Evolutionary conservation across 1,139 yeast species (phyloP), one percentile per base, ranked within the genome.

Genomic region (Geotrichum aggregatum): DNA sequence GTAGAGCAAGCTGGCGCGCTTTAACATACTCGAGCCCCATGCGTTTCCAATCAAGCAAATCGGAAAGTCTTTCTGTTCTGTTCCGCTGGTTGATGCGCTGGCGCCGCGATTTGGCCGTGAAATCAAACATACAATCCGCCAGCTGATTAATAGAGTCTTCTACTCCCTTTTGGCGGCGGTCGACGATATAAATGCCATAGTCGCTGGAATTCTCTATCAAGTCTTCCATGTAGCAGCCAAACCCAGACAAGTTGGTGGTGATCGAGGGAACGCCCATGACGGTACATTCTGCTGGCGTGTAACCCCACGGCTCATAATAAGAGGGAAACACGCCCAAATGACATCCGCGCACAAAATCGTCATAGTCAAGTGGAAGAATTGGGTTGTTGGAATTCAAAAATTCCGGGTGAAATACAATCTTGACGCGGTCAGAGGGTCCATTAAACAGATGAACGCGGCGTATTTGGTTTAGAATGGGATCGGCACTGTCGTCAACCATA

Each of bases 231-330:
- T 92, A 92, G 62, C 98, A 94, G 52, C 98, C 98, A 67, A 92
- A 92, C 1, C 98, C 98, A 7, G 97, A 88, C 59, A 92, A 76
- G 69, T 92, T 92, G 49, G 98, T 92, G 24, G 98, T 91, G 65
- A 92, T 87, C n/a, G 96, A 87, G 18, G 98, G 98, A 54, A 92
- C 95, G 56, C 98, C 98, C 98, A 92, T 92, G 35, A 92, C 98
- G 0, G 98, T 92, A 75, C 98, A 92, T 69, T 92, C 98, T 10
- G 98, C 98, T 10, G 98, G 98, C 4, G 98, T 92, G 71, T 92
- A 92, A 35, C 98, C 98, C 98, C 98, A 92, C 5, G 98, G 98
- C 71, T 92, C 98, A 66, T 92, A 92, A 72, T 92, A 92, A 0
- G 97, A 88, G 49, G 98, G 98, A 83, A 92, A 92, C 49, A 92